Evolutionary conservation across 2,329 filamentous ascomycete genomes (phyloP), one percentile per base, ranked within the genome.

Genomic region (Emmonsia crescens): DNA sequence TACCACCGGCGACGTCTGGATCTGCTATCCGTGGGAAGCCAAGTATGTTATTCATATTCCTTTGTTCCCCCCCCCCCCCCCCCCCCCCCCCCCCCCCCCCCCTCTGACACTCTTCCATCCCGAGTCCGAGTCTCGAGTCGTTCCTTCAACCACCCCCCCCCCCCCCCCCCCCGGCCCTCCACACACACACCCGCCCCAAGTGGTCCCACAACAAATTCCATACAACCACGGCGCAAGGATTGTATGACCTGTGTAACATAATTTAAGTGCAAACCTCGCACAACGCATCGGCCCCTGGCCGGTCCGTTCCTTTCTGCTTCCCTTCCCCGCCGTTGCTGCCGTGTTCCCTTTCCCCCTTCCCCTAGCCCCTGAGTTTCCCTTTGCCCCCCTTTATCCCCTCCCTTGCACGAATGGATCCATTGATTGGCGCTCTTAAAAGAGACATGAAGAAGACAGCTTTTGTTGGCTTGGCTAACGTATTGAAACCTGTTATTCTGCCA

Each of bases 21-120:
- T 97, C 74, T 95, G 91, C 82, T 99, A 99, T 78, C 94, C 94
- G 19, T 99, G 94, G 94, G 94, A 97, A 80, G 94, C 94, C 51
- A 88, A 78, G 81, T 85, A 78, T 61, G 82, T 78, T 29, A 8
- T 51, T 16, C 21, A 19, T 51, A 29, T 29, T 24, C 48, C 48
- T 51, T 14, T 29, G 24, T 19, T 29, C 27, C 21, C 21, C 21
- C 5, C 12, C 12, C 5, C 24, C 24, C 27, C 48, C 27, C 21
- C 21, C 21, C 5, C 12, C 12, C 5, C 24, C 24, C 27, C 48
- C 27, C 21, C 21, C 21, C 5, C 12, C 12, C 5, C 24, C 24
- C 27, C 48, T 51, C 10, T 29, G 48, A n/a, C n/a, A n/a, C n/a
- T n/a, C n/a, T n/a, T n/a, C n/a, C n/a, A n/a, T n/a, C n/a, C n/a